These are phyloP conservation scores for Psilocybe tampanensis DNA, from an alignment of 768 basidiomycete genomes.

Conservation along the genomic window DNA sequence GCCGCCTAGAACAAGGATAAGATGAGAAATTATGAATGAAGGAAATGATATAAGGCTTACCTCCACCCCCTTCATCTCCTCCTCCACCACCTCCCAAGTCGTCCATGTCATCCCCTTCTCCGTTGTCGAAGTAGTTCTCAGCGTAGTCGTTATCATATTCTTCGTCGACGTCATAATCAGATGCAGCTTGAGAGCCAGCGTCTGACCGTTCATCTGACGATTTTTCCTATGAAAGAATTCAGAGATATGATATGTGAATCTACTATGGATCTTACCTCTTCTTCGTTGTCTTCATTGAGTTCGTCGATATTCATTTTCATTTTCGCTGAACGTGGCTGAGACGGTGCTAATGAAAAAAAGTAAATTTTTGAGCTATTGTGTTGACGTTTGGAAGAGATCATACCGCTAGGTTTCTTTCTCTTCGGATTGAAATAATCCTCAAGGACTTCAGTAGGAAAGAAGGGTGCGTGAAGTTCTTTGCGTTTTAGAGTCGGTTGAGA, in stretches of 20 bases:
- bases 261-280: conserved; percentile 37
- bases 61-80: conserved; percentile 61
- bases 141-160: conserved; percentile 93
- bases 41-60: not conserved
- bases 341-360: conserved; percentile 11
- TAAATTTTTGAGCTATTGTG: not conserved
- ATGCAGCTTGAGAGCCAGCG: conserved; percentile 62
- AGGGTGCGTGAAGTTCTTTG: conserved; percentile 70
- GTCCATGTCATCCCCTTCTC: conserved; percentile 80
- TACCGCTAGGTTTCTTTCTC: conserved; percentile 61
- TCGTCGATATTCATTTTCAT: conserved; percentile 66
- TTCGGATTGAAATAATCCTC: conserved; percentile 81
- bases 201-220: conserved; percentile 73
- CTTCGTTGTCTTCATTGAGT: conserved; percentile 65
- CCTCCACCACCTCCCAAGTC: conserved; percentile 74
- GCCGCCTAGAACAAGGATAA: not conserved
- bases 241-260: not conserved
- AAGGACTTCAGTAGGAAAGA: conserved; percentile 78
- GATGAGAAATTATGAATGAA: not conserved
- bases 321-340: conserved; percentile 25
- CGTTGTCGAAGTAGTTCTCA: conserved; percentile 90
- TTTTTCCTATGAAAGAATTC: conserved; percentile 51
- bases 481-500: conserved; percentile 70
- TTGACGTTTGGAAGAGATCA: not conserved
- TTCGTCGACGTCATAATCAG: conserved; percentile 87